Evolutionary conservation across 371 early-diverging fungal genomes (phyloP).

Genomic region (Rhizopus sp.): DNA sequence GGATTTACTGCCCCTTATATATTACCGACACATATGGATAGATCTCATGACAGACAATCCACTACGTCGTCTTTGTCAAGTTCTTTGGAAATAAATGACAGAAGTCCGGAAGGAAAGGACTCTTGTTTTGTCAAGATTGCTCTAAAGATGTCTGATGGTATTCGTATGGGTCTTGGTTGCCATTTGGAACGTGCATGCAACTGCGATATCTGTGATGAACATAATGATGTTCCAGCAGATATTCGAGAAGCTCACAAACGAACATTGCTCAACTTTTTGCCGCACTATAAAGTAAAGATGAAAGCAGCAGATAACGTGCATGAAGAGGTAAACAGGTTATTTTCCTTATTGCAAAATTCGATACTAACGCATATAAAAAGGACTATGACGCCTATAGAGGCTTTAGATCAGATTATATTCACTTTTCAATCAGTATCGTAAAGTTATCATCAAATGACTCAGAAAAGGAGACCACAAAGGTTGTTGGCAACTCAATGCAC

Average conservation of each 20-base stretch:
- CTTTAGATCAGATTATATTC: constrained; percentile 61
- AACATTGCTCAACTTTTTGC: constrained; percentile 44
- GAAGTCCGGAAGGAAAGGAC: constrained; percentile 12
- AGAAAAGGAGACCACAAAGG: constrained; percentile 13
- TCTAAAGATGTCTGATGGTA: constrained; percentile 41
- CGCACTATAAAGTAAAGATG: constrained; percentile 56
- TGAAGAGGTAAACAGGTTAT: constrained; percentile 10
- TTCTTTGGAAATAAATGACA: constrained; percentile 14
- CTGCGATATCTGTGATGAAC: constrained; percentile 26
- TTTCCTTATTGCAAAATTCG: neutral
- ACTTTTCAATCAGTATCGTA: constrained; percentile 52
- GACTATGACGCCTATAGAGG: constrained; percentile 61
- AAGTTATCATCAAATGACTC: constrained; percentile 10
- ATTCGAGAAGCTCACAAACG: constrained; percentile 26
- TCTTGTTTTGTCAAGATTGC: constrained; percentile 31
- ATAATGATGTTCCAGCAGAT: constrained; percentile 16
- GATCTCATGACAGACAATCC: constrained; percentile 1
- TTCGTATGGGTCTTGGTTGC: constrained; percentile 49
- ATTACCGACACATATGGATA: constrained; percentile 5
- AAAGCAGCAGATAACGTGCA: constrained; percentile 40
- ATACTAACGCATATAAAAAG: constrained; percentile 14
- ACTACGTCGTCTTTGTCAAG: constrained; percentile 5
- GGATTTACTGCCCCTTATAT: constrained; percentile 38
- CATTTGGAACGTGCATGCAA: constrained; percentile 51
- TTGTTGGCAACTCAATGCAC: constrained; percentile 40